Base-by-base conservation (phyloP, 495 filamentous ascomycete genomes). In the Staphylotrichum longicolle region DNA sequence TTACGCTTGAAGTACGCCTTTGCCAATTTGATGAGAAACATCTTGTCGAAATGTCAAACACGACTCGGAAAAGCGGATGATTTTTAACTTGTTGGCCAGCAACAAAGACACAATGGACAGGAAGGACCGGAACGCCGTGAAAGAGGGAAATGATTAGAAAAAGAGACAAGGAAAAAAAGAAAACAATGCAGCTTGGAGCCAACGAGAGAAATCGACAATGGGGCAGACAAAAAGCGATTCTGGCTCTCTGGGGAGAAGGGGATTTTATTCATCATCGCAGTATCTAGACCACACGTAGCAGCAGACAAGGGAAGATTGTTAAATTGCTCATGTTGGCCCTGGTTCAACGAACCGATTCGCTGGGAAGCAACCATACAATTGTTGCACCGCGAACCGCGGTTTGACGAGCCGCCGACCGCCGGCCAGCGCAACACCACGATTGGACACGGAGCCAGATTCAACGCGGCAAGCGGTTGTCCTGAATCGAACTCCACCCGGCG, bases 1-100 rank as follows among this genome's bases (percentile, higher is more conserved):
- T 35, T 58, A 67, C 61, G 64, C 51, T 57, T 53, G 55, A 63
- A 39, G 45, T 61, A 54, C 45, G 55, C 52, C 58, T 67, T 64
- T 27, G 58, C 64, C 33, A 64, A 20, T 27, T 58, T 62, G 14
- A 52, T 33, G 37, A 63, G 42, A 35, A 53, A 40, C 62, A 64
- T 62, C n/a, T 64, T 45, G 40, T 33, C 34, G 5, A 32, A 40
- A 20, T 53, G 6, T 35, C 27, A 58, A 34, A 37, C 5, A 7
- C 6, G 37, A 39, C 37, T 39, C n/a, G n/a, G 41, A 14, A 52
- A 55, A 20, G 1, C 32, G 27, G 33, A 14, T 8, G n/a, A 48
- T 42, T 58, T 10, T 42, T 57, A 51, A 46, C 8, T 27, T 63
- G 63, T 64, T 69, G 63, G 35, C 64, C 63, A 44, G 61, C 61